Evolutionary conservation across 305 asterid species (phyloP).

Genomic region (Fraxinus sp.): DNA sequence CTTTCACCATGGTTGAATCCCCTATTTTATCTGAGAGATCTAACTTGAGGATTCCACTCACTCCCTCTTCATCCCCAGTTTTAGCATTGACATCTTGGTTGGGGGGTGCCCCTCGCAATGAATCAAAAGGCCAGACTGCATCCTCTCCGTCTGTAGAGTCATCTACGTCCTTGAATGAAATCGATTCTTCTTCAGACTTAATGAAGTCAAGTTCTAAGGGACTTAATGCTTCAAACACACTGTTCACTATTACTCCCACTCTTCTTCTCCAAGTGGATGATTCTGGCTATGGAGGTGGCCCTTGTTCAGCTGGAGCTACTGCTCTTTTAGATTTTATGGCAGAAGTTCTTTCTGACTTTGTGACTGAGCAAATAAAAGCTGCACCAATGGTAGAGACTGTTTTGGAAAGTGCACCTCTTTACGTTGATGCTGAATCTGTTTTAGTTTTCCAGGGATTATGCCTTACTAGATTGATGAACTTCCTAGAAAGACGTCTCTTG

Average conservation of each 20-base stretch:
- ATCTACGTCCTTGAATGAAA: conserved; percentile 51
- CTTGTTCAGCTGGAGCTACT: conserved; percentile 98
- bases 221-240: conserved; percentile 36
- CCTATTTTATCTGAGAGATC: conserved; percentile 77
- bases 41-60: conserved; percentile 47
- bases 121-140: conserved; percentile 52
- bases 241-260: conserved; percentile 57
- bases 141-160: conserved; percentile 69
- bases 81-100: conserved; percentile 87
- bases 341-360: conserved; percentile 85
- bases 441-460: conserved; percentile 95
- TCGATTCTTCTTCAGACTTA: conserved; percentile 53
- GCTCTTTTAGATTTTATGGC: conserved; percentile 93
- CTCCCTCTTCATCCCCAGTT: conserved; percentile 76
- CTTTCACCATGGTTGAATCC: conserved; percentile 54
- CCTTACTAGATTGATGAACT: conserved; percentile 92
- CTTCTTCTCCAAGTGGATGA: conserved; percentile 95
- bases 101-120: conserved; percentile 59
- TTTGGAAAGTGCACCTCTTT: conserved; percentile 81
- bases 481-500: conserved; percentile 89
- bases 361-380: conserved; percentile 88
- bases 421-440: conserved; percentile 84
- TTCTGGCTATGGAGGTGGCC: conserved; percentile 98
- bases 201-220: conserved; percentile 50
- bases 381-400: conserved; percentile 67